A percentile compares a stretch with the other conserved stretches of the same genome.
Evolutionary conservation across 2,329 filamentous ascomycete species (phyloP).

Genomic region (Domatiomyces globalis): DNA sequence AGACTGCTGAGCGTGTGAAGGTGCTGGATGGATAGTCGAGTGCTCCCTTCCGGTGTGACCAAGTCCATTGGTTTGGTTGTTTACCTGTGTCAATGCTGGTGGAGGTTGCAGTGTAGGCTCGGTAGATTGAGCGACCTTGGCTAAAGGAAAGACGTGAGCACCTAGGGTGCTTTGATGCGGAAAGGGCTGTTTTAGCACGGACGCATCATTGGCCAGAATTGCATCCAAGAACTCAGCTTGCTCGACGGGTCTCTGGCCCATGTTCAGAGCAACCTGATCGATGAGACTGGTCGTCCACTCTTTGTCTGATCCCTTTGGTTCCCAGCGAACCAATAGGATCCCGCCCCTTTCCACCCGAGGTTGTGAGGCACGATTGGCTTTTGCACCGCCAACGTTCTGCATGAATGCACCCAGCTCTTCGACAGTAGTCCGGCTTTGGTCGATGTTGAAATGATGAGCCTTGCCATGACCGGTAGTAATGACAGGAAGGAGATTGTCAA

Average conservation of each 20-base stretch:
- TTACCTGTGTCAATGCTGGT: neutral
- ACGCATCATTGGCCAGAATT: slow-evolving; percentile 67
- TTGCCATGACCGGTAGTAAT: slow-evolving; percentile 75
- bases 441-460: slow-evolving; percentile 51
- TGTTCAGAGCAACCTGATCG: slow-evolving; percentile 51
- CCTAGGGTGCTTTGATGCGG: slow-evolving; percentile 32
- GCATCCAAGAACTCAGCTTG: slow-evolving; percentile 87
- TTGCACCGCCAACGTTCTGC: slow-evolving; percentile 58
- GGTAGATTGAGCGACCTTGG: slow-evolving; percentile 8
- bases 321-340: slow-evolving; percentile 64
- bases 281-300: slow-evolving; percentile 59
- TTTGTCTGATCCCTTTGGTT: slow-evolving; percentile 42
- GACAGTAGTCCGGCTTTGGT: slow-evolving; percentile 48
- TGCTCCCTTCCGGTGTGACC: neutral
- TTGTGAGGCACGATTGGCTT: slow-evolving; percentile 50
- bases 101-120: too few species aligned
- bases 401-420: slow-evolving; percentile 69
- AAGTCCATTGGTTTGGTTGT: neutral
- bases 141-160: slow-evolving; percentile 8
- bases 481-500: slow-evolving; percentile 56
- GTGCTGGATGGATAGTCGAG: neutral
- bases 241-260: slow-evolving; percentile 71
- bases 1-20: neutral
- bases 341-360: slow-evolving; percentile 49
- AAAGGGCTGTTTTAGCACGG: slow-evolving; percentile 54